These are phyloP conservation scores for Globisporangium spiculum DNA, from an alignment of 352 stramenopile genomes.

Conservation along the genomic window DNA sequence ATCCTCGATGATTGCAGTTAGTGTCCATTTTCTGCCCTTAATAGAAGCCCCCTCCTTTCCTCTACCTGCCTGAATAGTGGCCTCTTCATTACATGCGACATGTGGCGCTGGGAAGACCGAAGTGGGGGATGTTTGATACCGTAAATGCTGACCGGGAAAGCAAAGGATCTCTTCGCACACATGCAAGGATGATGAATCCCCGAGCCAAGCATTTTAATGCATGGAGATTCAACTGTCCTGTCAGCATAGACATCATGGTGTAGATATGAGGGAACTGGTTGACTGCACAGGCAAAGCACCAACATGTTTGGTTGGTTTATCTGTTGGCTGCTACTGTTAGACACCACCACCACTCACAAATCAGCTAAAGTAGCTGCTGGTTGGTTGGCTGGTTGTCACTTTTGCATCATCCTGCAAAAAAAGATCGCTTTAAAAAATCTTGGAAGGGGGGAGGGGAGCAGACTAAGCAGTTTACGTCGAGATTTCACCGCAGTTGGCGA, in stretches of 20 bases:
- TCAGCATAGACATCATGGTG: background rate
- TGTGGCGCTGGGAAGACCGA: background rate
- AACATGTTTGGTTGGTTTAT: conserved; percentile 1
- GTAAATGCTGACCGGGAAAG: background rate
- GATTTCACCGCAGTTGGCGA: conserved; percentile 96
- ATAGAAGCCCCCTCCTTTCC: background rate
- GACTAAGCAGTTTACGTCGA: background rate
- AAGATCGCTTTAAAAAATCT: conserved; percentile 1
- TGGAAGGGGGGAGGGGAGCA: too few relatives aligned
- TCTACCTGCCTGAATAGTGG: background rate
- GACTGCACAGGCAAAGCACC: background rate
- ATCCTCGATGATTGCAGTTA: background rate
- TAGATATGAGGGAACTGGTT: background rate
- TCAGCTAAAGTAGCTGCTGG: background rate
- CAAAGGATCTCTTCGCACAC: background rate
- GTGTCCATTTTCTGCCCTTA: background rate
- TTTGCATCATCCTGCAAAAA: conserved; percentile 4
- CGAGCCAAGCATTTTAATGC: background rate
- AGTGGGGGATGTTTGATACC: background rate
- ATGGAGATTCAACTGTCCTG: background rate
- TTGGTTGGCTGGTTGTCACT: background rate
- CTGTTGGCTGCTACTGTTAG: conserved; percentile 5
- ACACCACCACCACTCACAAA: background rate
- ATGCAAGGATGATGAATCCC: background rate
- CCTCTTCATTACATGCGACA: background rate